phyloP scores from a whole-genome alignment of 2,329 filamentous ascomycete genomes.

The Ascochyta pisi region DNA sequence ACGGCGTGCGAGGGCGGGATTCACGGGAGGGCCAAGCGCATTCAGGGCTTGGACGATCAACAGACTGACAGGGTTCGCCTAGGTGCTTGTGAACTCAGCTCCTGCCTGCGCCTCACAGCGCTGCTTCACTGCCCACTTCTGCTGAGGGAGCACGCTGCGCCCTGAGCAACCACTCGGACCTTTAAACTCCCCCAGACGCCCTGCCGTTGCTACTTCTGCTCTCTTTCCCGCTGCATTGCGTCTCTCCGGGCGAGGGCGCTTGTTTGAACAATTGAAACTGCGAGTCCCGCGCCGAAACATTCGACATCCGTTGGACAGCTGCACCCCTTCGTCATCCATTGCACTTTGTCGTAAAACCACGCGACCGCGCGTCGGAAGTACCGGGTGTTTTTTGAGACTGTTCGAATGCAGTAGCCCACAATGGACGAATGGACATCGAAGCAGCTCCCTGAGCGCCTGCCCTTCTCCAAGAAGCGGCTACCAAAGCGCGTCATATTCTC shows the following conservation, averaged over 20 bases:
- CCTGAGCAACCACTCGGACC: slow-evolving; percentile 16
- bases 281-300: slow-evolving; percentile 22
- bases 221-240: slow-evolving; percentile 28
- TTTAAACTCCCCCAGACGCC: slow-evolving; percentile 17
- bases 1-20: slow-evolving; percentile 8
- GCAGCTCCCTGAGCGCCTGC: slow-evolving; percentile 55
- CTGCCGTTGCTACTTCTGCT: slow-evolving; percentile 14
- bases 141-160: slow-evolving; percentile 20
- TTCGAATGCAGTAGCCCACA: slow-evolving; percentile 30
- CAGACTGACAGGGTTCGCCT: slow-evolving; percentile 15
- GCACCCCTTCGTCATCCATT: slow-evolving; percentile 14
- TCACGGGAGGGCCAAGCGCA: slow-evolving; percentile 16
- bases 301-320: slow-evolving; percentile 16
- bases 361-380: slow-evolving; percentile 15
- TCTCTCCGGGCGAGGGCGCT: slow-evolving; percentile 39
- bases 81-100: slow-evolving; percentile 17
- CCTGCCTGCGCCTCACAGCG: slow-evolving; percentile 23
- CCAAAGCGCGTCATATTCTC: slow-evolving; percentile 60
- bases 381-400: slow-evolving; percentile 15
- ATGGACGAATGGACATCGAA: slow-evolving; percentile 48
- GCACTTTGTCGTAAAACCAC: slow-evolving; percentile 11
- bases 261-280: slow-evolving; percentile 24
- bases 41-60: slow-evolving; percentile 18
- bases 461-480: slow-evolving; percentile 62
- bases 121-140: slow-evolving; percentile 16